These are phyloP conservation scores for Mixia osmundae DNA, from an alignment of 1,284 basidiomycete genomes.

Conservation along the genomic window DNA sequence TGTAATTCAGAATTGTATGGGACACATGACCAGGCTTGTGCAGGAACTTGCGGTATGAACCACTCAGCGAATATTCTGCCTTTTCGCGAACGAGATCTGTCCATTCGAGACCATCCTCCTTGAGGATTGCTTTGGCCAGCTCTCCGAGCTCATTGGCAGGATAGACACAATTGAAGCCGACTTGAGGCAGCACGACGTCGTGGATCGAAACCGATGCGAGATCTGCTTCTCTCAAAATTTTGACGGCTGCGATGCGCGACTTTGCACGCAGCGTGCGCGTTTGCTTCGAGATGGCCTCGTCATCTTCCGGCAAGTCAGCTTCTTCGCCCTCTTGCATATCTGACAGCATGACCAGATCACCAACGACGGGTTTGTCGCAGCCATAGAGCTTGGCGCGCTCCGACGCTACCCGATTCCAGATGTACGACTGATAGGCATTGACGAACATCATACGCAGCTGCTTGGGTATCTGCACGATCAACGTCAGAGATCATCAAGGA, in stretches of 20 bases:
- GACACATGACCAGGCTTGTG: constrained; percentile 56
- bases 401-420: constrained; percentile 92
- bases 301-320: constrained; percentile 23
- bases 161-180: constrained; percentile 82
- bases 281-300: constrained; percentile 17
- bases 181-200: constrained; percentile 85
- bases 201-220: constrained; percentile 57
- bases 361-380: constrained; percentile 45
- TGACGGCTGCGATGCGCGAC: constrained; percentile 33
- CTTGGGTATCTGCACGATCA: constrained; percentile 51
- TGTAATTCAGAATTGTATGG: constrained; percentile 66
- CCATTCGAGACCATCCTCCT: constrained; percentile 52
- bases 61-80: constrained; percentile 74
- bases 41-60: constrained; percentile 77
- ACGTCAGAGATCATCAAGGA: constrained; percentile 13
- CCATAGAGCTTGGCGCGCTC: constrained; percentile 66
- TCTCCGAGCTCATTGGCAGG: constrained; percentile 66
- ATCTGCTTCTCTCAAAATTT: constrained; percentile 50
- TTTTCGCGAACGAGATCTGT: not conserved
- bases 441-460: constrained; percentile 92
- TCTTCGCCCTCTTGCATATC: constrained; percentile 12
- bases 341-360: constrained; percentile 49
- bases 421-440: constrained; percentile 94
- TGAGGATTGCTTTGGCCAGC: constrained; percentile 54
- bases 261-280: constrained; percentile 5